These are phyloP conservation scores for Nemophila menziesii DNA, from an alignment of 257 asterid genomes.

Conservation along the genomic window DNA sequence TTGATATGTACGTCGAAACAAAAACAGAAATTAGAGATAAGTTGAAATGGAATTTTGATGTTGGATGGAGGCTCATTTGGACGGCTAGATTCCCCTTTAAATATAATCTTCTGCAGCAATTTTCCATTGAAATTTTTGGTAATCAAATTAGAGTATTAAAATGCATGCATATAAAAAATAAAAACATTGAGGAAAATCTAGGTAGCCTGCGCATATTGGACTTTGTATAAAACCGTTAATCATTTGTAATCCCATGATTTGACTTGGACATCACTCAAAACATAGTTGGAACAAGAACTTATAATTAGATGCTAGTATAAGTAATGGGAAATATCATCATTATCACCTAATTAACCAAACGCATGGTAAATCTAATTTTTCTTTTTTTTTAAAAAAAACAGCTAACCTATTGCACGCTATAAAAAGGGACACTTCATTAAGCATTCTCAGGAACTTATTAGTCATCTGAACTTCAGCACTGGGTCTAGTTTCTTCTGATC, in stretches of 20 bases:
- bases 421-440: neutral
- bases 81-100: too few relatives aligned
- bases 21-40: too few relatives aligned
- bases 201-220: slow-evolving; percentile 8
- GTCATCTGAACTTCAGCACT: neutral
- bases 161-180: too few relatives aligned
- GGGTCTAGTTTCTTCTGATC: neutral
- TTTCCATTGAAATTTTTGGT: too few relatives aligned
- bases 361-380: slow-evolving; percentile 6
- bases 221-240: neutral
- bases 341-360: slow-evolving; percentile 20
- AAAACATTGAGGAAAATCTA: too few relatives aligned
- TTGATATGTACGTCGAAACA: too few relatives aligned
- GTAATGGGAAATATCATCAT: slow-evolving; percentile 7
- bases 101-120: too few relatives aligned
- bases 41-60: too few relatives aligned
- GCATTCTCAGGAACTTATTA: neutral
- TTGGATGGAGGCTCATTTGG: too few relatives aligned
- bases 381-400: slow-evolving; percentile 2
- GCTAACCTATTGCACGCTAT: neutral
- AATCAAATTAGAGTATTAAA: too few relatives aligned
- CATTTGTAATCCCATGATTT: slow-evolving; percentile 9
- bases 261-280: slow-evolving; percentile 42
- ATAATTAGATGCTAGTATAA: slow-evolving; percentile 12
- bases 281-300: slow-evolving; percentile 19